A percentile compares a stretch with the other conserved stretches of the same genome.
These are phyloP conservation scores for Ramichloridium luteum DNA, from an alignment of 2,329 filamentous ascomycete genomes.

Conservation along the genomic window DNA sequence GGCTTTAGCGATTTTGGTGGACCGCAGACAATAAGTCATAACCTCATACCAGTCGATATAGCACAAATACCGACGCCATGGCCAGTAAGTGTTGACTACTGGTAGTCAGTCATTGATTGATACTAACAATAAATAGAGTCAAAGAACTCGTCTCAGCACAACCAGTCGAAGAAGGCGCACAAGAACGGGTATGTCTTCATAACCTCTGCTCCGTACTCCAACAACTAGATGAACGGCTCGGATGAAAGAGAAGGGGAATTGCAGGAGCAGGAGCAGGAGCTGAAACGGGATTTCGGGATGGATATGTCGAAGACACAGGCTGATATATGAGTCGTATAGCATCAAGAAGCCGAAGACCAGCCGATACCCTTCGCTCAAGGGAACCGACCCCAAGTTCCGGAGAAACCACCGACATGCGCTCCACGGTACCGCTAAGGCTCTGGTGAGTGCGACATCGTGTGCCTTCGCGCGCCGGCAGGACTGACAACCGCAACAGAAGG, in stretches of 20 bases:
- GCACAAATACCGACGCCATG: too few species aligned
- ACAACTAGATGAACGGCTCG: too few species aligned
- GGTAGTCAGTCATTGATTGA: too few species aligned
- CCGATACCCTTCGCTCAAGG: constrained; percentile 97
- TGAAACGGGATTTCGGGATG: constrained; percentile 4
- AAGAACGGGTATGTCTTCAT: constrained; percentile 74
- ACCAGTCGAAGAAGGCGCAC: constrained; percentile 97
- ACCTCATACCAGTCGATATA: too few species aligned
- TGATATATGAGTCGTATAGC: constrained; percentile 38
- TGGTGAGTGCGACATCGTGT: constrained; percentile 52
- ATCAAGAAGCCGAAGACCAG: constrained; percentile 99
- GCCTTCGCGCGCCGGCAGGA: constrained; percentile 1
- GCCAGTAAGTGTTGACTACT: too few species aligned
- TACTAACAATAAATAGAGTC: too few species aligned
- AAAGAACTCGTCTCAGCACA: constrained; percentile 99
- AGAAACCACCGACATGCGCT: constrained; percentile 99
- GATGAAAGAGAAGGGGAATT: constrained; percentile 5
- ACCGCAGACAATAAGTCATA: too few species aligned
- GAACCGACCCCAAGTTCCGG: constrained; percentile 98
- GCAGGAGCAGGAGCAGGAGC: constrained; percentile 1
- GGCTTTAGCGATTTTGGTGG: too few species aligned
- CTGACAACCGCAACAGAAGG: constrained; percentile 56
- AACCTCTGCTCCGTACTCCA: too few species aligned
- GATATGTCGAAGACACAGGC: too few species aligned
- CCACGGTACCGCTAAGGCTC: constrained; percentile 93